Evolutionary conservation across 768 basidiomycete species (phyloP).

Genomic region (Rhizopogon vulgaris): DNA sequence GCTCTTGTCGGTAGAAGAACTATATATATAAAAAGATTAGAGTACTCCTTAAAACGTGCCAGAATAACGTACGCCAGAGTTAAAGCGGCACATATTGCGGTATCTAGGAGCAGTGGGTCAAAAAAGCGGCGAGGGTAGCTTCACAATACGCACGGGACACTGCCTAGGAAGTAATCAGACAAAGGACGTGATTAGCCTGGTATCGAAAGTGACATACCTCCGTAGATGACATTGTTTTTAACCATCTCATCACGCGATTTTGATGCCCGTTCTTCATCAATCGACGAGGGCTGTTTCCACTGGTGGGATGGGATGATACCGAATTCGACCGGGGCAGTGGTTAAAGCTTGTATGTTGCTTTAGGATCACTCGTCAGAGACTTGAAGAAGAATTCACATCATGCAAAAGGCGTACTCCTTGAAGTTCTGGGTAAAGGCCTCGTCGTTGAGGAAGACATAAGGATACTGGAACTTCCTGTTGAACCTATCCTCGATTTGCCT

Average conservation of each 20-base stretch:
- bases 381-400: not conserved
- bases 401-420: slow-evolving; percentile 41
- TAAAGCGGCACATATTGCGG: slow-evolving; percentile 94
- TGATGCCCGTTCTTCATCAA: slow-evolving; percentile 65
- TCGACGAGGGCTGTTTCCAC: slow-evolving; percentile 75
- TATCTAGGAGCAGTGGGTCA: slow-evolving; percentile 40
- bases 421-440: slow-evolving; percentile 72
- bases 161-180: slow-evolving; percentile 37
- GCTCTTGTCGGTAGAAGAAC: slow-evolving; percentile 81
- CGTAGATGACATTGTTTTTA: slow-evolving; percentile 58
- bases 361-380: slow-evolving; percentile 5
- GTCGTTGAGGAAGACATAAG: slow-evolving; percentile 89
- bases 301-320: slow-evolving; percentile 62
- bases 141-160: slow-evolving; percentile 53
- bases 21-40: slow-evolving; percentile 29
- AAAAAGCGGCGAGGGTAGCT: not conserved
- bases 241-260: slow-evolving; percentile 56
- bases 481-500: slow-evolving; percentile 82
- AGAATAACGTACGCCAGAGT: slow-evolving; percentile 64
- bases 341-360: slow-evolving; percentile 28
- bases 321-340: slow-evolving; percentile 36
- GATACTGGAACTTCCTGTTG: slow-evolving; percentile 74
- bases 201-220: slow-evolving; percentile 33
- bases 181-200: slow-evolving; percentile 2
- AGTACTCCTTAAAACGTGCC: not conserved